Evolutionary conservation across 1,284 basidiomycete species (phyloP).

Genomic region (Fomes fomentarius): DNA sequence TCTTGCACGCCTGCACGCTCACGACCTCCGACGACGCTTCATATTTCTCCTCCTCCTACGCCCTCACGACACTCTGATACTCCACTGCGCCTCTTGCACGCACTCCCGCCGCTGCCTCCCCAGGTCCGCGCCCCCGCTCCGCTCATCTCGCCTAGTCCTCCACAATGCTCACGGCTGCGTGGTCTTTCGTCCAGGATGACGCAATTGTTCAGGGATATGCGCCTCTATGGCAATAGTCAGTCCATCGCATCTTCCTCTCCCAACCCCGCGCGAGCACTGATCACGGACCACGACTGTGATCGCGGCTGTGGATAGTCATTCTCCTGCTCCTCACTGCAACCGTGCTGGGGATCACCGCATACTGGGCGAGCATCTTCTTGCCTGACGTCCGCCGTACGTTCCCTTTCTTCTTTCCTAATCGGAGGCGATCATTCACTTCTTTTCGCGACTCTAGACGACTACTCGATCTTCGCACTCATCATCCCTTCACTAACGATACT

Average conservation of each 20-base stretch:
- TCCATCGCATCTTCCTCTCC: constrained; percentile 3
- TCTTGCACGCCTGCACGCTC: constrained; percentile 8
- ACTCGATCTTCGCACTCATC: constrained; percentile 67
- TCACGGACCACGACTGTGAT: constrained; percentile 5
- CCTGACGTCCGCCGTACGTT: constrained; percentile 63
- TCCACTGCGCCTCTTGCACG: too few relatives aligned
- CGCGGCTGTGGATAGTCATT: constrained; percentile 42
- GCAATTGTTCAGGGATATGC: constrained; percentile 37
- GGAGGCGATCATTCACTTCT: background rate
- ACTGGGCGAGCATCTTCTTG: constrained; percentile 68
- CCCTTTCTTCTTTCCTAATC: background rate
- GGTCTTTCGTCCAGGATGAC: constrained; percentile 29
- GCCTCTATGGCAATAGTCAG: constrained; percentile 34
- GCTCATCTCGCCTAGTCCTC: background rate
- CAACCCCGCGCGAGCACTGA: background rate
- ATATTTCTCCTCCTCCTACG: background rate
- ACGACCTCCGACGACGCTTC: constrained; percentile 9
- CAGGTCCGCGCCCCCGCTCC: constrained; percentile 9
- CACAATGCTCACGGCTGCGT: background rate
- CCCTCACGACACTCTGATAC: background rate
- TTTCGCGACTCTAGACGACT: constrained; percentile 52
- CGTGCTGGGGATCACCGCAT: constrained; percentile 67
- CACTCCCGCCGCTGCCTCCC: background rate
- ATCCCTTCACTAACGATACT: constrained; percentile 67
- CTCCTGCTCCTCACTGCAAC: constrained; percentile 63